phyloP scores from a whole-genome alignment of 805 yeast genomes.

The Zygotorulaspora florentina region DNA sequence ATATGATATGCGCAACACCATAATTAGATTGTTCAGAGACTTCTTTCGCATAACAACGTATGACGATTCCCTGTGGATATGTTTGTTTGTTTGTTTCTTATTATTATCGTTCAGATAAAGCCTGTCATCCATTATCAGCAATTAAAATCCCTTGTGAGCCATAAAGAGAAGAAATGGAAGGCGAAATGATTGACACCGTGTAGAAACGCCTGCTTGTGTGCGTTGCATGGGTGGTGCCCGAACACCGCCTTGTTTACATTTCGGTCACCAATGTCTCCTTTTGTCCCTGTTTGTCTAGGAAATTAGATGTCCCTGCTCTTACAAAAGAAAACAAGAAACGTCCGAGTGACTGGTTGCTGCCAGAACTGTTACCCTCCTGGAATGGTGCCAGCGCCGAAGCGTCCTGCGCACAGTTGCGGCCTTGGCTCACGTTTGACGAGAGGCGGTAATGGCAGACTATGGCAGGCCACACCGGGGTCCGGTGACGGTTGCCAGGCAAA shows the following conservation, averaged over 20 bases:
- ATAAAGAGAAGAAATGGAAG: not conserved
- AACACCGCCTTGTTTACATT: not conserved
- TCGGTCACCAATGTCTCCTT: not conserved
- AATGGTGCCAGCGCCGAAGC: too few relatives aligned
- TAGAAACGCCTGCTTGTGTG: slow-evolving; percentile 1
- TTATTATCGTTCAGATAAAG: not conserved
- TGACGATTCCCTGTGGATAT: not conserved
- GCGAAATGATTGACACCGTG: not conserved
- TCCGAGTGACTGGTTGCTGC: not conserved
- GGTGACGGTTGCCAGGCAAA: too few relatives aligned
- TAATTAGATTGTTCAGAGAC: not conserved
- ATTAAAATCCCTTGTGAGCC: not conserved
- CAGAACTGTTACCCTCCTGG: not conserved
- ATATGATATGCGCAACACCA: slow-evolving; percentile 1
- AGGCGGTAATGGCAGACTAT: too few relatives aligned
- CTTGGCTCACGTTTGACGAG: too few relatives aligned
- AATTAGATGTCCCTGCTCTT: slow-evolving; percentile 4
- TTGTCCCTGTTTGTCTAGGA: not conserved
- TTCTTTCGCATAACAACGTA: not conserved
- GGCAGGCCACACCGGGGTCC: too few relatives aligned
- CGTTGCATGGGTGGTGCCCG: not conserved
- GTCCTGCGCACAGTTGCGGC: too few relatives aligned
- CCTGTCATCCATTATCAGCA: not conserved
- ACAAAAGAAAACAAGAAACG: not conserved
- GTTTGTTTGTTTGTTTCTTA: not conserved